phyloP scores from a whole-genome alignment of 805 yeast species.

The Starmerella davenportii region DNA sequence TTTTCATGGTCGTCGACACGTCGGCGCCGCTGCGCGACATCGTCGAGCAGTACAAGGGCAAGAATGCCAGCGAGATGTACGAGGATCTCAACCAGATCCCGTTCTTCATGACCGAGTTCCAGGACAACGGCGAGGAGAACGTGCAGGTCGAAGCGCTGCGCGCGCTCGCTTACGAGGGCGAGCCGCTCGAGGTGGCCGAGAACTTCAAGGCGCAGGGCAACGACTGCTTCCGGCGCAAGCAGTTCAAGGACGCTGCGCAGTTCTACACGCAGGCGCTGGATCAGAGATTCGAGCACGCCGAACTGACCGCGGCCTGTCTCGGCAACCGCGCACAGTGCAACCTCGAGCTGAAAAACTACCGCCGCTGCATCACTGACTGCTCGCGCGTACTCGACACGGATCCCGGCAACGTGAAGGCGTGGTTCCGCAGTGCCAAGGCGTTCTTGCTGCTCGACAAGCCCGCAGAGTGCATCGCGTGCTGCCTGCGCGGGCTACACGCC shows the following conservation, averaged over 20 bases:
- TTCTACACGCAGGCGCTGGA: slow-evolving; percentile 67
- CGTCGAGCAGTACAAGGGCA: slow-evolving; percentile 27
- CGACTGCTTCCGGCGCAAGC: slow-evolving; percentile 55
- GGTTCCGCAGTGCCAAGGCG: slow-evolving; percentile 70
- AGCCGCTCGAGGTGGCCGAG: slow-evolving; percentile 75
- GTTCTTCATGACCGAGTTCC: slow-evolving; percentile 67
- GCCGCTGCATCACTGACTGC: slow-evolving; percentile 77
- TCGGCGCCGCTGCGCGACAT: slow-evolving; percentile 14
- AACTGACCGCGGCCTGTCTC: slow-evolving; percentile 35
- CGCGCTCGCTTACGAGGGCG: slow-evolving; percentile 88
- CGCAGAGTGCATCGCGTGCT: slow-evolving; percentile 54
- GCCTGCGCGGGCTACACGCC: slow-evolving; percentile 44
- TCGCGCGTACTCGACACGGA: slow-evolving; percentile 40
- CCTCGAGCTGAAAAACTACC: slow-evolving; percentile 63
- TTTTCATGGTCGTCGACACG: slow-evolving; percentile 9
- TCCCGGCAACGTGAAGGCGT: slow-evolving; percentile 63
- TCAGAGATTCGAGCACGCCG: slow-evolving; percentile 25
- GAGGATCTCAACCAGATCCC: slow-evolving; percentile 69
- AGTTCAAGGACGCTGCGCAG: slow-evolving; percentile 58
- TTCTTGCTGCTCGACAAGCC: slow-evolving; percentile 45
- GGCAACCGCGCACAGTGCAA: slow-evolving; percentile 86
- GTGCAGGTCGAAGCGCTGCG: slow-evolving; percentile 67
- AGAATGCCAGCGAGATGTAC: slow-evolving; percentile 58
- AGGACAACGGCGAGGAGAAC: slow-evolving; percentile 51
- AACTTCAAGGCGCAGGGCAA: slow-evolving; percentile 90